Evolutionary conservation across 2,329 filamentous ascomycete species (phyloP).

Genomic region (Xylaria sp.): DNA sequence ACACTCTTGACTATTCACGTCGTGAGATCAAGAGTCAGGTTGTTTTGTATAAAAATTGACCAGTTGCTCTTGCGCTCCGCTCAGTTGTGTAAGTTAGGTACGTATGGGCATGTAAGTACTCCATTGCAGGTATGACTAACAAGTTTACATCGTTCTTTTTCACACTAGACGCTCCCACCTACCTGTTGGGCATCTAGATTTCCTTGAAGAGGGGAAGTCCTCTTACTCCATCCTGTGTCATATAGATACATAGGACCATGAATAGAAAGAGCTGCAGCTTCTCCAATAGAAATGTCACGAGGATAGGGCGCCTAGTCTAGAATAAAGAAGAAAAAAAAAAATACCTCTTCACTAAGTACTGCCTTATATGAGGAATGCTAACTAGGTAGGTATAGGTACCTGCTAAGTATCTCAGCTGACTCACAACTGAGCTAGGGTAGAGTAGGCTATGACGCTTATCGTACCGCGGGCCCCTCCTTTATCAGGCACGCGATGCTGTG

Average conservation of each 20-base stretch:
- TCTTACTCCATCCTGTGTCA: background rate
- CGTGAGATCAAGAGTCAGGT: background rate
- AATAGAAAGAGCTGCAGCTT: too few species aligned
- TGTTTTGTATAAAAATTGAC: background rate
- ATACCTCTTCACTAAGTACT: background rate
- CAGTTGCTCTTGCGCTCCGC: constrained; percentile 1
- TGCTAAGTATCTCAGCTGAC: constrained; percentile 1
- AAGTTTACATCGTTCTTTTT: background rate
- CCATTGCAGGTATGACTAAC: constrained; percentile 18
- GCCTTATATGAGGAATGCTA: background rate
- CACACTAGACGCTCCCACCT: background rate
- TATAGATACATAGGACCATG: too few species aligned
- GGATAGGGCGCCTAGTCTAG: too few species aligned
- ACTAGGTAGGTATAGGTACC: too few species aligned
- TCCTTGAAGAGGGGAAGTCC: constrained; percentile 2
- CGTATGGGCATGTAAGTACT: background rate
- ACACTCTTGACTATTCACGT: background rate
- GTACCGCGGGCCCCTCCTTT: constrained; percentile 30
- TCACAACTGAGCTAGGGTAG: background rate
- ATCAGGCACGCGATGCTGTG: constrained; percentile 34
- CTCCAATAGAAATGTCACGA: too few species aligned
- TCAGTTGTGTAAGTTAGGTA: background rate
- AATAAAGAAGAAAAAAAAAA: too few species aligned
- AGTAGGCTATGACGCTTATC: constrained; percentile 30
- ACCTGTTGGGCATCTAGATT: background rate